phyloP scores from a whole-genome alignment of 176 grass and related monocot species.

The Phyllostachys edulis region DNA sequence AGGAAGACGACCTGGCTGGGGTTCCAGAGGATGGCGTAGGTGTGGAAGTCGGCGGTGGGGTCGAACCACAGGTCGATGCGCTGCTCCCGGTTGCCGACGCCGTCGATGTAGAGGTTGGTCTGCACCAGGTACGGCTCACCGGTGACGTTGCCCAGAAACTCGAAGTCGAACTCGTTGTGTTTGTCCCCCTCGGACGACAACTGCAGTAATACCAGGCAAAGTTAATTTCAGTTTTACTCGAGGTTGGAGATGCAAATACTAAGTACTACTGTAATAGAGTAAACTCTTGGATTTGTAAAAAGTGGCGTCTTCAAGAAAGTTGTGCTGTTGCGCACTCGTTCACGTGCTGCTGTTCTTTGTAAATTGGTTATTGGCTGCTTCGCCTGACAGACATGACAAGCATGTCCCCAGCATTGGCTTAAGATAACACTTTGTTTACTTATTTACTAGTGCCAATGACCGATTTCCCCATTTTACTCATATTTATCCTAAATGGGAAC shows the following conservation, averaged over 20 bases:
- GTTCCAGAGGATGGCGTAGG: conserved; percentile 96
- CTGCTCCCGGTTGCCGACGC: conserved; percentile 87
- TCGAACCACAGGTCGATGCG: conserved; percentile 99
- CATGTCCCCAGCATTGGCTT: neutral
- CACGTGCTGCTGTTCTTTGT: conserved; percentile 39
- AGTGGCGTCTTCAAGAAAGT: no score
- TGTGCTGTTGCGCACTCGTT: no score
- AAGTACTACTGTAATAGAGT: no score
- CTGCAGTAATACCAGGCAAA: neutral
- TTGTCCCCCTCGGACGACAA: conserved; percentile 66
- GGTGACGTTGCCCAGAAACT: conserved; percentile 85
- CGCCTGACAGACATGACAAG: neutral
- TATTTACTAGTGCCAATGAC: neutral
- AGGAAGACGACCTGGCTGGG: conserved; percentile 89
- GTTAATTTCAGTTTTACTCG: neutral
- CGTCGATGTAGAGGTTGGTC: conserved; percentile 97
- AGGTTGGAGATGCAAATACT: neutral
- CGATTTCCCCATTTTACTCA: neutral
- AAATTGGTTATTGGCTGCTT: conserved; percentile 24
- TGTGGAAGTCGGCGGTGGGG: conserved; percentile 89
- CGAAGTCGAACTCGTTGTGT: conserved; percentile 99
- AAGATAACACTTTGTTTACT: neutral
- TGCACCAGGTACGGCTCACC: conserved; percentile 96
- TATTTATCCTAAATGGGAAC: neutral
- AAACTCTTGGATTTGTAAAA: neutral